These are phyloP conservation scores for Albifimbria verrucaria DNA, from an alignment of 2,329 filamentous ascomycete species.

Conservation along the genomic window DNA sequence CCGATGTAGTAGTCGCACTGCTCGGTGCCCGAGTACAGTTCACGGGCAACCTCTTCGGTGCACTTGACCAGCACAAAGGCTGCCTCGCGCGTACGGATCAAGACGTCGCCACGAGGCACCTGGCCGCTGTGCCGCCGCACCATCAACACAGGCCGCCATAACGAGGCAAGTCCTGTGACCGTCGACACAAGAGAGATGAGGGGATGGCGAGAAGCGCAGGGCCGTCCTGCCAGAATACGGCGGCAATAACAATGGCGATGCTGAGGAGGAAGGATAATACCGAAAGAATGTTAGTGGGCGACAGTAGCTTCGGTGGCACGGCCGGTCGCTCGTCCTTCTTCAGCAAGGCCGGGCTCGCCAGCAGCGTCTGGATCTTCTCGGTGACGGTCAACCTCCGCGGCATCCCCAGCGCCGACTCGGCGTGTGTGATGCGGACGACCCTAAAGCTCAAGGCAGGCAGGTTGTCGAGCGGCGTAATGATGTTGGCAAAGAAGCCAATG, in stretches of 20 bases:
- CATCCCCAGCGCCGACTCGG: slow-evolving; percentile 14
- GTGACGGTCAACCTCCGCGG: slow-evolving; percentile 10
- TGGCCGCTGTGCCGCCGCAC: slow-evolving; percentile 43
- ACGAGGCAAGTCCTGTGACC: slow-evolving; percentile 53
- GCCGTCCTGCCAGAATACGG: slow-evolving; percentile 34
- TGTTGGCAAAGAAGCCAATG: slow-evolving; percentile 60
- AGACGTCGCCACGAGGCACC: slow-evolving; percentile 55
- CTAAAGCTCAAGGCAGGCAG: slow-evolving; percentile 45
- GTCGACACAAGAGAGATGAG: slow-evolving; percentile 50
- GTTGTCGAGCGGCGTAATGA: slow-evolving; percentile 54
- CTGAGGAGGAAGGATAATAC: slow-evolving; percentile 48
- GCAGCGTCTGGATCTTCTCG: slow-evolving; percentile 38
- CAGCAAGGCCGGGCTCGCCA: slow-evolving; percentile 40
- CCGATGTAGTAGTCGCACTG: slow-evolving; percentile 54
- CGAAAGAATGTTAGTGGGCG: slow-evolving; percentile 52
- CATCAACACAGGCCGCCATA: slow-evolving; percentile 55
- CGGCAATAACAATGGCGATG: slow-evolving; percentile 41
- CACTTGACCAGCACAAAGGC: slow-evolving; percentile 57
- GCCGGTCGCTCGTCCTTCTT: slow-evolving; percentile 36
- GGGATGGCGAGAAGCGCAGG: slow-evolving; percentile 40
- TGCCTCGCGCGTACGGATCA: slow-evolving; percentile 58
- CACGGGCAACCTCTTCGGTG: slow-evolving; percentile 58
- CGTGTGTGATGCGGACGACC: slow-evolving; percentile 46
- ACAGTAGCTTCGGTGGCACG: slow-evolving; percentile 45
- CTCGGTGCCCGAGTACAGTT: slow-evolving; percentile 59